phyloP scores from a whole-genome alignment of 2,329 filamentous ascomycete species.

The Ophiobolus disseminans region DNA sequence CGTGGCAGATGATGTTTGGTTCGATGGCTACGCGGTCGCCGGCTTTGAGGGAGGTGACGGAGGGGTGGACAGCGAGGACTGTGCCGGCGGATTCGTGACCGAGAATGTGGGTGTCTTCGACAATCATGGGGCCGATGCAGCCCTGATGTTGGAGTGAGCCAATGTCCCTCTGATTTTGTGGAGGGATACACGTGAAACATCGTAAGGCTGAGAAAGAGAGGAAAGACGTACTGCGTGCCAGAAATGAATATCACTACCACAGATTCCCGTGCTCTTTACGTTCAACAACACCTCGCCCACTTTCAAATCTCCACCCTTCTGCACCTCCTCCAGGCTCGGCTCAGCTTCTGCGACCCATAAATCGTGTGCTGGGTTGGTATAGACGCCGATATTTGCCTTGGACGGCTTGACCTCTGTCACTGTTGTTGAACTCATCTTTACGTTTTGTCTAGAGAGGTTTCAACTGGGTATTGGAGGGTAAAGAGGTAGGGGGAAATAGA shows the following conservation, averaged over 20 bases:
- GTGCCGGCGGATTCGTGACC: constrained; percentile 91
- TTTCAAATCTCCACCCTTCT: constrained; percentile 72
- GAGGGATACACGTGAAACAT: too few relatives aligned
- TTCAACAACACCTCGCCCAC: constrained; percentile 86
- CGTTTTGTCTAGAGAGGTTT: background rate
- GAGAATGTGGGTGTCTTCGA: constrained; percentile 85
- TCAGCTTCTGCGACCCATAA: constrained; percentile 84
- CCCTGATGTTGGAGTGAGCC: constrained; percentile 48
- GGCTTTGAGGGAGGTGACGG: constrained; percentile 76
- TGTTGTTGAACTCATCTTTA: constrained; percentile 42
- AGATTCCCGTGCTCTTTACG: constrained; percentile 94
- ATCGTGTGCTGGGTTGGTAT: constrained; percentile 91
- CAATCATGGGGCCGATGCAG: constrained; percentile 95
- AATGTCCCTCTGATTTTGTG: background rate
- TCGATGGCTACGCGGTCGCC: constrained; percentile 94
- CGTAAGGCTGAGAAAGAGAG: too few relatives aligned
- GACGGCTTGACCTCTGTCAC: constrained; percentile 56
- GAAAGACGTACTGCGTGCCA: constrained; percentile 74
- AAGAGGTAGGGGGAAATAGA: background rate
- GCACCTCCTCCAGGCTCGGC: constrained; percentile 77
- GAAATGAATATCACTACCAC: constrained; percentile 95
- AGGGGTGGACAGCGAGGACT: constrained; percentile 80
- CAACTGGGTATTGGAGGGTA: background rate
- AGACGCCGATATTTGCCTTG: constrained; percentile 94
- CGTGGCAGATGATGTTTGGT: constrained; percentile 90